Conservation (phyloP, 2,329 filamentous ascomycete genomes). For the Colletotrichum graminicola region DNA sequence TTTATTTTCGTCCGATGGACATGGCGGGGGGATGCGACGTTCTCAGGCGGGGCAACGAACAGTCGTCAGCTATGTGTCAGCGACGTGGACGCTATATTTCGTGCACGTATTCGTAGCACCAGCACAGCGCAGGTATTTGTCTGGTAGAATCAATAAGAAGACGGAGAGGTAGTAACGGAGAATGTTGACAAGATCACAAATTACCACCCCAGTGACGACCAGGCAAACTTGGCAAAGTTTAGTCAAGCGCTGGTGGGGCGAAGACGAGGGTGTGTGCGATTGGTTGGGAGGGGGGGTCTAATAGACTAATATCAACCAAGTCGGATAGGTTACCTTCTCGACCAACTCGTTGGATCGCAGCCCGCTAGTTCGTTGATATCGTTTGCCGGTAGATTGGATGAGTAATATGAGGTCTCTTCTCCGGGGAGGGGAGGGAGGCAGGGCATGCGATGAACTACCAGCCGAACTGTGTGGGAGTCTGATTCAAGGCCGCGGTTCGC, state of each 20-base stretch:
- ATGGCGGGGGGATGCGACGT: background rate
- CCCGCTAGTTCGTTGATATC: background rate
- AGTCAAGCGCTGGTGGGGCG: background rate
- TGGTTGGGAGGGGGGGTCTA: background rate
- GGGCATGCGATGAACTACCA: background rate
- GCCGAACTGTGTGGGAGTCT: background rate
- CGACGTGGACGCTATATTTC: background rate
- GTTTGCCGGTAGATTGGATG: background rate
- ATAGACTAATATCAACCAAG: background rate
- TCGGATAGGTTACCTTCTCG: background rate
- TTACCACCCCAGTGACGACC: background rate
- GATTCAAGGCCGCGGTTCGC: slow-evolving; percentile 1
- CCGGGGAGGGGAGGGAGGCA: background rate
- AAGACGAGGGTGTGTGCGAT: background rate
- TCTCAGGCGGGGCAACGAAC: background rate
- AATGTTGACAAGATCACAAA: background rate
- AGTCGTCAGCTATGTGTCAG: background rate
- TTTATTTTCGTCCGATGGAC: background rate
- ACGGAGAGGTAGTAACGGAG: too few relatives aligned
- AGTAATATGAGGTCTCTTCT: background rate
- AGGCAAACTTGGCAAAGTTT: background rate
- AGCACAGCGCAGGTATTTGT: background rate
- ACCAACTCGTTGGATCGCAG: background rate
- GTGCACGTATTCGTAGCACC: background rate
- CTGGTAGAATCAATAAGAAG: background rate